phyloP scores from a whole-genome alignment of 495 filamentous ascomycete species.

The Talaromyces ruber region DNA sequence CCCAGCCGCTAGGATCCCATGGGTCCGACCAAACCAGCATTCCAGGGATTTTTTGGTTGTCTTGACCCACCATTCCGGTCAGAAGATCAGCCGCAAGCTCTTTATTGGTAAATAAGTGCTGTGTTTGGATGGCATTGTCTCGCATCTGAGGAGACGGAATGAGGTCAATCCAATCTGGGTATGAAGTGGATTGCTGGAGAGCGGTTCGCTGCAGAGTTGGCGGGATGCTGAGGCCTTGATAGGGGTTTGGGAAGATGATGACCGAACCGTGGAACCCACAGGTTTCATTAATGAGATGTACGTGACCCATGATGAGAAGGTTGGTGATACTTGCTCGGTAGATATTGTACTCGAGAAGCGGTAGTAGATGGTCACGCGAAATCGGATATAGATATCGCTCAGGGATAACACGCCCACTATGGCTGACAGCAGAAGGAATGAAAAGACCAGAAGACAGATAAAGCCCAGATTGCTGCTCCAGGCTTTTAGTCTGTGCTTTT shows the following conservation, averaged over 20 bases:
- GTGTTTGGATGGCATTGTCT: constrained; percentile 38
- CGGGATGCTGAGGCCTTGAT: constrained; percentile 18
- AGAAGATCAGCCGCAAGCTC: constrained; percentile 40
- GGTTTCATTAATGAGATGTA: constrained; percentile 5
- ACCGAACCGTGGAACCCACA: not conserved
- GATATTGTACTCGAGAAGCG: constrained; percentile 32
- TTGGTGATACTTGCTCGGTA: constrained; percentile 26
- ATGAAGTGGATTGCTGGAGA: constrained; percentile 29
- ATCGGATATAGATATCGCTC: constrained; percentile 10
- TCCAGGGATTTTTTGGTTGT: constrained; percentile 20
- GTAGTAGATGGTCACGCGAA: constrained; percentile 31
- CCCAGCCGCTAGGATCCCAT: constrained; percentile 38
- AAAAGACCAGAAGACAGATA: not conserved
- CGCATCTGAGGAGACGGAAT: constrained; percentile 41
- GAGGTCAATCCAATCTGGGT: constrained; percentile 48
- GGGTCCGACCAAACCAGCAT: constrained; percentile 46
- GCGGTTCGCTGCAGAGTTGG: constrained; percentile 36
- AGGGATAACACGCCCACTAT: not conserved
- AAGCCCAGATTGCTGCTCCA: not conserved
- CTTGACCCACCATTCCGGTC: constrained; percentile 27
- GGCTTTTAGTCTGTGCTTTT: not conserved
- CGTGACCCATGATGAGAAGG: constrained; percentile 13
- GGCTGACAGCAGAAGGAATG: not conserved
- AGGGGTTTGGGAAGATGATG: constrained; percentile 6
- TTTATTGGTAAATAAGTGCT: constrained; percentile 32